Evolutionary conservation across 768 basidiomycete genomes (phyloP), one percentile per base, ranked within the genome.

Genomic region (Nidularia sp.): DNA sequence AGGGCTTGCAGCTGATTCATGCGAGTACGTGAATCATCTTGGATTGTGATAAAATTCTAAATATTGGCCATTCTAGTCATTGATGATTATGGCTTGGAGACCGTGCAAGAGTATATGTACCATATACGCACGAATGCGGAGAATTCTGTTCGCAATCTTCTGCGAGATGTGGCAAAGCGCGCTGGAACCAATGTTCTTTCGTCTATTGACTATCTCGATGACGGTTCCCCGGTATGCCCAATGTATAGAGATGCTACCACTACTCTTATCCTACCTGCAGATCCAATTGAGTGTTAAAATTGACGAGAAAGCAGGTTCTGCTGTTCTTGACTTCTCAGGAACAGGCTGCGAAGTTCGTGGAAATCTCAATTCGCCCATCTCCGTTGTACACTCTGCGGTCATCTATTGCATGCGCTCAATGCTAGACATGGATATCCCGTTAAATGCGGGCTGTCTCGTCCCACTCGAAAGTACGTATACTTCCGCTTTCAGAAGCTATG

Each of bases 371-470:
- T 65, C 90, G 9, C 93, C 93, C 0, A 85, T 90, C 48, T 88
- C 87, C 3, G 92, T 93, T 39, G 90, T 88, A 4, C 90, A 92
- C 61, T 89, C 88, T 2, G 90, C 91, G 3, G 85, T 93, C 36
- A 92, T 93, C 54, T 93, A 93, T 65, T 93, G 88, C 71, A 86
- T 93, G 82, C 81, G 91, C 31, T 73, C 89, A 13, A 93, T 93
- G 90, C 73, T 93, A 33, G 83, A 91, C 64, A 66, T 81, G 33
- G 88, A 93, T 60, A 96, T 97, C 43, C 95, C 95, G 8, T 77
- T 98, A 29, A 98, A 98, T 65, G 91, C 93, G 22, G 95, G 95
- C 1, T 97, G 94, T 63, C 78, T 98, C 6, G 89, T 93, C 6
- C 93, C 93, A 0, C 72, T 94, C 35, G 80, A 86, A 22, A 84